Conservation (phyloP, 2,329 filamentous ascomycete species). For the Alternaria sp. region DNA sequence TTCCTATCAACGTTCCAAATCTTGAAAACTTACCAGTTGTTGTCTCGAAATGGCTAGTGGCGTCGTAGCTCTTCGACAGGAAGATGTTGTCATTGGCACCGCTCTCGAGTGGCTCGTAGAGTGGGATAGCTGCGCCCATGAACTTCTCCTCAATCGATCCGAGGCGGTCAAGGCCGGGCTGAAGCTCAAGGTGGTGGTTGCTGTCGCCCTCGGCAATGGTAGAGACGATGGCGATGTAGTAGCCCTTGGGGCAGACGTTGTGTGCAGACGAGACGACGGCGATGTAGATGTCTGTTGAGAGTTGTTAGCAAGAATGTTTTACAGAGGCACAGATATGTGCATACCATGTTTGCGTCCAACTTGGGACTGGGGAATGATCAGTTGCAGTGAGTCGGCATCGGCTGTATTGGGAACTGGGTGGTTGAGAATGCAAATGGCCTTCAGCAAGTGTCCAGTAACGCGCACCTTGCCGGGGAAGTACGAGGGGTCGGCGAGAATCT, state of each 20-base stretch:
- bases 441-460: conserved; percentile 87
- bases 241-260: conserved; percentile 98
- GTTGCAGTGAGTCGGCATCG: conserved; percentile 86
- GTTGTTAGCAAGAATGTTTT: conserved; percentile 23
- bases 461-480: conserved; percentile 94
- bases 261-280: conserved; percentile 94
- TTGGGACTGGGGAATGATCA: conserved; percentile 98
- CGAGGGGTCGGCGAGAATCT: conserved; percentile 93
- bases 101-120: conserved; percentile 88
- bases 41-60: conserved; percentile 97
- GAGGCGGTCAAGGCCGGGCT: conserved; percentile 89
- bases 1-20: not conserved
- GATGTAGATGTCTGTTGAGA: conserved; percentile 83
- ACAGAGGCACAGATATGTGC: conserved; percentile 36
- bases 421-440: conserved; percentile 96
- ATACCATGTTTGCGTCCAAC: conserved; percentile 94
- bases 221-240: conserved; percentile 98
- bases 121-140: conserved; percentile 88
- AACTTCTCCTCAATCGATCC: conserved; percentile 97
- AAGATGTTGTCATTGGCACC: conserved; percentile 90
- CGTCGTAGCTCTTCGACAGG: conserved; percentile 98
- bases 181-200: conserved; percentile 95
- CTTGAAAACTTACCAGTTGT: conserved; percentile 63
- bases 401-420: conserved; percentile 91
- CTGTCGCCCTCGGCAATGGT: conserved; percentile 91